These are phyloP conservation scores for Mycena vitilis DNA, from an alignment of 768 basidiomycete genomes.

Conservation along the genomic window DNA sequence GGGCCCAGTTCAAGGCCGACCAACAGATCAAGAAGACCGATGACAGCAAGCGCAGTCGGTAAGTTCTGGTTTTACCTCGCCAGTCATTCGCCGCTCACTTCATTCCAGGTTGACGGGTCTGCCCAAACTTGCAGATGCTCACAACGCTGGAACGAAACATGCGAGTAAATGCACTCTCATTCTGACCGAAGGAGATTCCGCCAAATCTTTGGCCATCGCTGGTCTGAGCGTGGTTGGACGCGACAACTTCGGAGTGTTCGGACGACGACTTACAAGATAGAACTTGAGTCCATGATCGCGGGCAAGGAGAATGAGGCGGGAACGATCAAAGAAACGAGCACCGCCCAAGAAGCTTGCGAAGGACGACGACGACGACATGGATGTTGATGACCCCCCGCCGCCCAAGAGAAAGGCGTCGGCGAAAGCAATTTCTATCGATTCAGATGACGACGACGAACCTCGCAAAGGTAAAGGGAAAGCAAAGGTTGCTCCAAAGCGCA, in stretches of 20 bases:
- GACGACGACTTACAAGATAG: slow-evolving; percentile 94
- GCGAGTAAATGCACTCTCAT: no score
- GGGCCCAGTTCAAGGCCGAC: no score
- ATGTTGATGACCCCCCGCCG: slow-evolving; percentile 40
- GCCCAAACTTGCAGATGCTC: no score
- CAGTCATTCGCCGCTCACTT: no score
- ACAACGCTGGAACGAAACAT: no score
- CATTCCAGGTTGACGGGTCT: no score
- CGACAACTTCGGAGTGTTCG: slow-evolving; percentile 98
- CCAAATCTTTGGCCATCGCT: no score
- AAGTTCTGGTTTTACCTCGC: no score
- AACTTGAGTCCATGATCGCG: slow-evolving; percentile 85
- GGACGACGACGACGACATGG: slow-evolving; percentile 41
- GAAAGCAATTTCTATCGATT: slow-evolving; percentile 28
- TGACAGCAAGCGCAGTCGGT: no score
- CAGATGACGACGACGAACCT: slow-evolving; percentile 32
- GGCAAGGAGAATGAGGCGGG: slow-evolving; percentile 84
- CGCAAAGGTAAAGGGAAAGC: slow-evolving; percentile 50
- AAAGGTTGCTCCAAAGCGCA: slow-evolving; percentile 66
- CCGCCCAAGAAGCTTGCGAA: slow-evolving; percentile 41
- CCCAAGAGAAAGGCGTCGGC: slow-evolving; percentile 30
- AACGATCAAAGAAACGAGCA: slow-evolving; percentile 62
- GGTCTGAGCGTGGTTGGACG: no score
- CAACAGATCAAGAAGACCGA: no score
- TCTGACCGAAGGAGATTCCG: no score